Conservation (phyloP, 164 flowering plant genomes). For the Tetrastigma voinierianum region DNA sequence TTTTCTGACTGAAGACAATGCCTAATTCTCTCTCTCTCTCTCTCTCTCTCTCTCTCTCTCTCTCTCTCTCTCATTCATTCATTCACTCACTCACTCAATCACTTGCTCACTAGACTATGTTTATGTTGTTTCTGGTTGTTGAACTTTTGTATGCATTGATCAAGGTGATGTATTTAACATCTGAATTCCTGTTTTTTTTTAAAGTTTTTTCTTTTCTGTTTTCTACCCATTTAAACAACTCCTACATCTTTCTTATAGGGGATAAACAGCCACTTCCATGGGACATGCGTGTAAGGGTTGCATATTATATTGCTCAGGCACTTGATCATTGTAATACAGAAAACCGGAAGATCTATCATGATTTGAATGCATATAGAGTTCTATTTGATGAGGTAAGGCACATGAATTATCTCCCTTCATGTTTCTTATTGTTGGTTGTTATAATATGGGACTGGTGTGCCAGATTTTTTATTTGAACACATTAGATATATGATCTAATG, state of each 20-base stretch:
- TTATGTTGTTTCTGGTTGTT: neutral
- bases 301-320: slow-evolving; percentile 28
- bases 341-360: slow-evolving; percentile 26
- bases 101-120: neutral
- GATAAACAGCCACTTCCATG: slow-evolving; percentile 31
- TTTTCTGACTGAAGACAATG: neutral
- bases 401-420: neutral
- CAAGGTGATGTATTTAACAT: too few relatives aligned
- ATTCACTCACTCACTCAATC: neutral
- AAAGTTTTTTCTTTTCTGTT: neutral
- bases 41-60: neutral
- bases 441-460: too few relatives aligned
- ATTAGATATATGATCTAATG: too few relatives aligned
- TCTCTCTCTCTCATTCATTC: neutral
- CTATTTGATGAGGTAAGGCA: slow-evolving; percentile 32
- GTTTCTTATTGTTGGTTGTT: neutral
- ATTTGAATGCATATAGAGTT: slow-evolving; percentile 37
- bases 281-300: slow-evolving; percentile 39
- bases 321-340: slow-evolving; percentile 29
- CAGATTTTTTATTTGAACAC: too few relatives aligned
- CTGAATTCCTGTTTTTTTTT: neutral
- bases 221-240: neutral
- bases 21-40: neutral
- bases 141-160: too few relatives aligned
- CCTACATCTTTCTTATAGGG: slow-evolving; percentile 18